phyloP scores from a whole-genome alignment of 176 grass and related monocot species.

The Raddia guianensis region DNA sequence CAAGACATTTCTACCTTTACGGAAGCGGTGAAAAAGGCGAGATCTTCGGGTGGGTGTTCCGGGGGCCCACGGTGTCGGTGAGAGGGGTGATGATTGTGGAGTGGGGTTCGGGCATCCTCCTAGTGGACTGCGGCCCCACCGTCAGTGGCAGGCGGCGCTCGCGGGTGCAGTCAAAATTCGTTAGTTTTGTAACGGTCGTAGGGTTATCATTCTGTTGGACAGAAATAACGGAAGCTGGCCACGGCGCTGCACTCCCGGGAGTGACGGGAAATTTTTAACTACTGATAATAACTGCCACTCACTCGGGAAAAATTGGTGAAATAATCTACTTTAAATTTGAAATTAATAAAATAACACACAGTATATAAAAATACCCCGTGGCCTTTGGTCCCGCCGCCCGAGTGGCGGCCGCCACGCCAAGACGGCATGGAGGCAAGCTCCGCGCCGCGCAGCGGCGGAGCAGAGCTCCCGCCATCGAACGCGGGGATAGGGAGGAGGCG shows the following conservation, averaged over 20 bases:
- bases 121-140: not conserved
- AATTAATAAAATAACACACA: too few species aligned
- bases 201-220: not conserved
- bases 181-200: not conserved
- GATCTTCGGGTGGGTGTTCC: not conserved
- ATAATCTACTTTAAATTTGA: too few species aligned
- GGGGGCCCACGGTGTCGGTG: conserved; percentile 29
- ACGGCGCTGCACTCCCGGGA: not conserved
- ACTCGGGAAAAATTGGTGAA: too few species aligned
- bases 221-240: not conserved
- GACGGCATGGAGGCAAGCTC: too few species aligned
- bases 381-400: too few species aligned
- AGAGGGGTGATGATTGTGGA: not conserved
- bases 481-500: too few species aligned
- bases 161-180: not conserved
- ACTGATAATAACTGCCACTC: too few species aligned
- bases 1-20: not conserved
- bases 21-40: not conserved
- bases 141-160: not conserved
- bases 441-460: too few species aligned
- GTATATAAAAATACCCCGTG: too few species aligned
- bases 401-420: too few species aligned
- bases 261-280: not conserved
- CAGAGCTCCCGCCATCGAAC: too few species aligned
- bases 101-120: not conserved